Evolutionary conservation across 805 yeast genomes (phyloP).

Genomic region (Nematodospora valgi): DNA sequence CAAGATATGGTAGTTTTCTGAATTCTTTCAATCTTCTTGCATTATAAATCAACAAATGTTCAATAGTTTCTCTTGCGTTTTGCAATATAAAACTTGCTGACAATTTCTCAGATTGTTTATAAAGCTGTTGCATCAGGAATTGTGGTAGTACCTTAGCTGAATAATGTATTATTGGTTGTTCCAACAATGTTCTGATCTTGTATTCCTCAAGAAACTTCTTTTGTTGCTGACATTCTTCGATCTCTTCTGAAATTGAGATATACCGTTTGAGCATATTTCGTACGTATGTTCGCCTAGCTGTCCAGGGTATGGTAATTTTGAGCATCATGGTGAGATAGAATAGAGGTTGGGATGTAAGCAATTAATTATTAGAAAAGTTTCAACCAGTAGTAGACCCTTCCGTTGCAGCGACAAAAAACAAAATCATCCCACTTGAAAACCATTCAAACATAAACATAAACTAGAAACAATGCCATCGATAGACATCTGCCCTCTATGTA

Average conservation of each 20-base stretch:
- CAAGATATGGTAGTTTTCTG: slow-evolving; percentile 76
- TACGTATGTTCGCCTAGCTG: too few relatives aligned
- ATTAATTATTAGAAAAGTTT: too few relatives aligned
- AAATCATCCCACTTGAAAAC: background rate
- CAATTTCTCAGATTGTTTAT: slow-evolving; percentile 39
- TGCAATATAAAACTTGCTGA: slow-evolving; percentile 32
- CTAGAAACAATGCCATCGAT: slow-evolving; percentile 11
- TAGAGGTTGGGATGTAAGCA: too few relatives aligned
- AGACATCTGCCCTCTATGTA: slow-evolving; percentile 23
- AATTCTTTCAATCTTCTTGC: slow-evolving; percentile 71
- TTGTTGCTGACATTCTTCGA: slow-evolving; percentile 19
- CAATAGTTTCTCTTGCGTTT: slow-evolving; percentile 55
- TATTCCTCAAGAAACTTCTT: slow-evolving; percentile 48
- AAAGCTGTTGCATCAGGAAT: slow-evolving; percentile 49
- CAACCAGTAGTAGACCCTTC: too few relatives aligned
- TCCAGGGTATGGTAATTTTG: too few relatives aligned
- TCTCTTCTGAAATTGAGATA: background rate
- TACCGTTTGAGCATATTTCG: background rate
- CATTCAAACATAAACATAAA: background rate
- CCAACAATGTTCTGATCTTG: slow-evolving; percentile 55
- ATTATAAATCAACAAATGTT: slow-evolving; percentile 55
- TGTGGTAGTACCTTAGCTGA: slow-evolving; percentile 52
- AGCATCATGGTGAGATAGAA: too few relatives aligned
- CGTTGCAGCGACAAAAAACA: background rate
- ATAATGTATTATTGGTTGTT: slow-evolving; percentile 55